These are phyloP conservation scores for Rhynchosporium secalis DNA, from an alignment of 2,329 filamentous ascomycete species.

Conservation along the genomic window DNA sequence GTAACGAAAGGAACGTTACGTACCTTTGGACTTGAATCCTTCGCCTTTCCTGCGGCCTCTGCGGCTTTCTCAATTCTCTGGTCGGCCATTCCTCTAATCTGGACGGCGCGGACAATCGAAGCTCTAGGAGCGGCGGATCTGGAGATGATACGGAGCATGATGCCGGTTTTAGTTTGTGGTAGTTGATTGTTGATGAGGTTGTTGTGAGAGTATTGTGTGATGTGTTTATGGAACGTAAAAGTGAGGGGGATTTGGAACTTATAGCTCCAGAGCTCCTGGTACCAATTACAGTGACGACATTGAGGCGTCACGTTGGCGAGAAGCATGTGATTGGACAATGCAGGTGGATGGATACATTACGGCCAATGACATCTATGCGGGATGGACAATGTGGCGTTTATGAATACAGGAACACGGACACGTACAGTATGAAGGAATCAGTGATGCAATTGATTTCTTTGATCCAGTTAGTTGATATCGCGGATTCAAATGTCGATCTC, in stretches of 20 bases:
- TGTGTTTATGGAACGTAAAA: background rate
- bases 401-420: background rate
- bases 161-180: background rate
- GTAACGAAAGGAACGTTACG: background rate
- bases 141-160: background rate
- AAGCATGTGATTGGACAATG: slow-evolving; percentile 2
- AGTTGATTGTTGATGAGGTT: too few relatives aligned
- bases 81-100: slow-evolving; percentile 2
- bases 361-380: background rate
- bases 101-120: background rate
- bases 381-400: background rate
- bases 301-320: background rate
- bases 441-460: background rate
- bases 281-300: slow-evolving; percentile 1
- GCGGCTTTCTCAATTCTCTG: background rate
- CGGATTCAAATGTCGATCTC: too few relatives aligned
- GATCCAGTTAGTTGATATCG: background rate
- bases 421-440: background rate
- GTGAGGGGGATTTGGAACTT: background rate
- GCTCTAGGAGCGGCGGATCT: slow-evolving; percentile 4
- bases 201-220: too few relatives aligned
- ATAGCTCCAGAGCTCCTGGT: background rate
- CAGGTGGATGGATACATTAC: background rate
- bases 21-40: slow-evolving; percentile 1
- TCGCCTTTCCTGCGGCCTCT: background rate